These are phyloP conservation scores for Colletotrichum simmondsii DNA, from an alignment of 2,329 filamentous ascomycete genomes.

Conservation along the genomic window DNA sequence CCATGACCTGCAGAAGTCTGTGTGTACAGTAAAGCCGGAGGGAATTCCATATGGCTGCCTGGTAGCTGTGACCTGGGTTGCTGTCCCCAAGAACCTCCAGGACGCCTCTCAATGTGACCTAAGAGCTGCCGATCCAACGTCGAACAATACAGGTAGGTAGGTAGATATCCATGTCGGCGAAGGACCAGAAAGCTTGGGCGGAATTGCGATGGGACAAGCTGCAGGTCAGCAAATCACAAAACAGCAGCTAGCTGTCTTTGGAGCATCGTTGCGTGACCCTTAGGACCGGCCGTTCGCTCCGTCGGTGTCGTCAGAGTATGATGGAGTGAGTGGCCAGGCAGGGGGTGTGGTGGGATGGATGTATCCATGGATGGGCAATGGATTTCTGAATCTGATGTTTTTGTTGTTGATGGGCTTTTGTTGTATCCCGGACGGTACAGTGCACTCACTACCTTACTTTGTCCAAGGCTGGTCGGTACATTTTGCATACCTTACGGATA, in stretches of 20 bases:
- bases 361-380: neutral
- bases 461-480: too few species aligned
- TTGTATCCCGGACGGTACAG: neutral
- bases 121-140: constrained; percentile 4
- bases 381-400: neutral
- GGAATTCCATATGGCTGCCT: neutral
- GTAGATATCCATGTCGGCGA: constrained; percentile 10
- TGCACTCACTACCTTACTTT: too few species aligned
- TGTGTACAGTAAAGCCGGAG: neutral
- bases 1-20: constrained; percentile 19
- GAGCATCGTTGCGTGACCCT: constrained; percentile 4
- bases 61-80: too few species aligned
- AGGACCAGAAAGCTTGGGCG: neutral
- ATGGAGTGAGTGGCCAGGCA: neutral
- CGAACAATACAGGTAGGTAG: neutral
- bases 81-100: neutral
- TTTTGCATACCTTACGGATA: too few species aligned
- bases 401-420: neutral
- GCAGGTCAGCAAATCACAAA: constrained; percentile 3
- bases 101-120: neutral
- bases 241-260: neutral
- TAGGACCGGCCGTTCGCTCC: constrained; percentile 3
- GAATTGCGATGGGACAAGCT: neutral
- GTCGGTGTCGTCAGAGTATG: constrained; percentile 8
- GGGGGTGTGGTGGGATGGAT: neutral